Evolutionary conservation across 371 early-diverging fungal genomes (phyloP), one percentile per base, ranked within the genome.

Genomic region (Zopfochytrium polystomum): DNA sequence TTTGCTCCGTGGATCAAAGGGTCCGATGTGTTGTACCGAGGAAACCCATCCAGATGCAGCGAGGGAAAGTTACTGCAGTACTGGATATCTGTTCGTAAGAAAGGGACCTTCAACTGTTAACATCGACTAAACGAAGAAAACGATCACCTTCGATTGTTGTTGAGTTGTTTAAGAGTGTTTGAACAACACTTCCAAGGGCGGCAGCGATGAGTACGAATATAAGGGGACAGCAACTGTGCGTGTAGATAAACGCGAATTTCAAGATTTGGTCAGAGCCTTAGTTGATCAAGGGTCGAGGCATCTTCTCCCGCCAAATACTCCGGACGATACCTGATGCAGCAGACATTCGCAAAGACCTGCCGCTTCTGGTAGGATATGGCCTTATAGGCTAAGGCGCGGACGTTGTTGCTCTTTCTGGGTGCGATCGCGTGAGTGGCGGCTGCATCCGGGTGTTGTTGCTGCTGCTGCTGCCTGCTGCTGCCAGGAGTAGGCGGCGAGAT

Each of bases 261-360:
- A n/a, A n/a, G n/a, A n/a, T n/a, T n/a, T n/a, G n/a, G n/a, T n/a
- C n/a, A n/a, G n/a, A n/a, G n/a, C n/a, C n/a, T n/a, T n/a, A n/a
- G n/a, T n/a, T n/a, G n/a, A n/a, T n/a, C n/a, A n/a, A n/a, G n/a
- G n/a, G n/a, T n/a, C n/a, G n/a, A n/a, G n/a, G n/a, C n/a, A n/a
- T n/a, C n/a, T n/a, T n/a, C n/a, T n/a, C n/a, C n/a, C n/a, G n/a
- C n/a, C n/a, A n/a, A n/a, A n/a, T n/a, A n/a, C n/a, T n/a, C n/a
- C n/a, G n/a, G n/a, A n/a, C n/a, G n/a, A 13, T 52, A 58, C 54
- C 75, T 73, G 52, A 89, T 82, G 65, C 88, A 89, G 74, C 86
- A 87, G 15, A 88, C 60, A 65, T 89, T 88, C 38, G 81, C 80
- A 65, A 84, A 84, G 62, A 72, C 73, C 63, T 89, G 88, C 6